These are phyloP conservation scores for Telfairia occidentalis DNA, from an alignment of 331 rosid species.

Conservation along the genomic window DNA sequence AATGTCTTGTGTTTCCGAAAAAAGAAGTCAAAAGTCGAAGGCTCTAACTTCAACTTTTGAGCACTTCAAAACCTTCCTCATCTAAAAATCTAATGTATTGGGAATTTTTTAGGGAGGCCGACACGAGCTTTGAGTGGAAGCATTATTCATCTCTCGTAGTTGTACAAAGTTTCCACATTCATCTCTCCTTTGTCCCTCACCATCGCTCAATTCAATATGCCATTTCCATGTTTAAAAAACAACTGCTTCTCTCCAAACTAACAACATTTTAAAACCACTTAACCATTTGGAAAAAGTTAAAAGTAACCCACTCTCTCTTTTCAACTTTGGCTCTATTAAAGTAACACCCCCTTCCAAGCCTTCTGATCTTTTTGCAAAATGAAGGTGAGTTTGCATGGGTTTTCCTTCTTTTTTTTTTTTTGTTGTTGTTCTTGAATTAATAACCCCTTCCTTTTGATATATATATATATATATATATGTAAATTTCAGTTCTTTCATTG, in stretches of 20 bases:
- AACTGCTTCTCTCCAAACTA: too few species aligned
- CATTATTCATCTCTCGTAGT: slow-evolving; percentile 1
- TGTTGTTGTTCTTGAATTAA: neutral
- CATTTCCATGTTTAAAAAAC: too few species aligned
- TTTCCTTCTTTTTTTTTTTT: neutral
- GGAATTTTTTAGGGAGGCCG: too few species aligned
- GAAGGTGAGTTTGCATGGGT: slow-evolving; percentile 38
- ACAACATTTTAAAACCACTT: too few species aligned
- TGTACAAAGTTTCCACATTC: neutral
- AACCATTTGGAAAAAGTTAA: neutral
- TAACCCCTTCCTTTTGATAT: too few species aligned
- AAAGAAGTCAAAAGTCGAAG: neutral
- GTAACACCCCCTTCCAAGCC: neutral
- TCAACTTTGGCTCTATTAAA: neutral
- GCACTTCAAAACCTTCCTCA: neutral
- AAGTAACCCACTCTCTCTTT: neutral
- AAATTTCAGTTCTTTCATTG: slow-evolving; percentile 80
- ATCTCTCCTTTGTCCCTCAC: neutral
- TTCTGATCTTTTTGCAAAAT: slow-evolving; percentile 29
- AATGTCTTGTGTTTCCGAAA: neutral
- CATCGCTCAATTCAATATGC: too few species aligned
- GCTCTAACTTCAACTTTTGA: neutral
- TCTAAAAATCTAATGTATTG: too few species aligned
- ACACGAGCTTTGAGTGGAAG: slow-evolving; percentile 1
- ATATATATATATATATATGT: too few species aligned